A percentile compares a stretch with the other conserved stretches of the same genome.
Evolutionary conservation across 345 rosid genomes (phyloP).

Genomic region (Eucalyptus viminalis): DNA sequence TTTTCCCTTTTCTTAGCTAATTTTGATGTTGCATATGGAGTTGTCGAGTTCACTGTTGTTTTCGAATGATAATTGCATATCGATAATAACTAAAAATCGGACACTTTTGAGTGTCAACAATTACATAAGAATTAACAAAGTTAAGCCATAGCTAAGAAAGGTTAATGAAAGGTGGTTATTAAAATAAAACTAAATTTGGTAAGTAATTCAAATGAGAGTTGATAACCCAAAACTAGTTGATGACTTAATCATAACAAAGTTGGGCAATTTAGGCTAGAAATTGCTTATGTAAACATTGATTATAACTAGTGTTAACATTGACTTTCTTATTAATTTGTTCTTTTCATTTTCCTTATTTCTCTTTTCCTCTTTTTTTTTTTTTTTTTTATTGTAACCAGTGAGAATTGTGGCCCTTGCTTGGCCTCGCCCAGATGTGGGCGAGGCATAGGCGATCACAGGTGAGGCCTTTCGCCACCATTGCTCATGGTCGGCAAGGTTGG

Average conservation of each 20-base stretch:
- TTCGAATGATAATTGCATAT: no score
- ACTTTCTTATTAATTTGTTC: not conserved
- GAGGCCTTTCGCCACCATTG: no score
- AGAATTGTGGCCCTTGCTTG: not conserved
- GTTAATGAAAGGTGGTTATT: not conserved
- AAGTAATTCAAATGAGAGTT: not conserved
- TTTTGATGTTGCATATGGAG: no score
- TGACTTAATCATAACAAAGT: not conserved
- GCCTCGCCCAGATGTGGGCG: accelerated
- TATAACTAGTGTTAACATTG: not conserved
- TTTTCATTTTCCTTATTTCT: no score
- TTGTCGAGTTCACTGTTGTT: no score
- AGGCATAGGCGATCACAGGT: no score
- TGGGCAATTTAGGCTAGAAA: not conserved
- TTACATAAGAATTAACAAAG: not conserved
- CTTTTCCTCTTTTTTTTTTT: not conserved
- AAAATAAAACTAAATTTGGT: not conserved
- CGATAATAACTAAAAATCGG: no score
- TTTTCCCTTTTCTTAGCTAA: no score
- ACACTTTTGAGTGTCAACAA: no score
- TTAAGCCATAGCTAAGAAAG: not conserved
- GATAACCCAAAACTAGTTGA: not conserved
- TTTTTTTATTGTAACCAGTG: not conserved
- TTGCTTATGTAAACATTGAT: not conserved
- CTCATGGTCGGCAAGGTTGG: not conserved